These are phyloP conservation scores for Megacollybia platyphylla DNA, from an alignment of 1,284 basidiomycete species.

Conservation along the genomic window DNA sequence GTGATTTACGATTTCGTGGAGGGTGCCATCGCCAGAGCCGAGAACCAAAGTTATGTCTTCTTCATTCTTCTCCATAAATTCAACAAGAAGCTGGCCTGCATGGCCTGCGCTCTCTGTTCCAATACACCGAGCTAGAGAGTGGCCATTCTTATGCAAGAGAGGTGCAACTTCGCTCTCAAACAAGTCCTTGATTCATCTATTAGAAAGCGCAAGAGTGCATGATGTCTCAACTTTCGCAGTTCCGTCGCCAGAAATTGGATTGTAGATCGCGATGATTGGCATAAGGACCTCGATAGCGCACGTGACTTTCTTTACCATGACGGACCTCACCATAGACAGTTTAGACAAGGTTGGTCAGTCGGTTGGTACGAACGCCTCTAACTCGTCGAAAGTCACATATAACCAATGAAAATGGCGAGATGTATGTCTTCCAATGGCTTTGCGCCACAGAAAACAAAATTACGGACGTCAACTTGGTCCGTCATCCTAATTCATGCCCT, in stretches of 20 bases:
- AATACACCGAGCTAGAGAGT: constrained; percentile 24
- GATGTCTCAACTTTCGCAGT: constrained; percentile 9
- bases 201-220: not conserved
- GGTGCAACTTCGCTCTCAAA: constrained; percentile 53
- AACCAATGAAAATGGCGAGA: constrained; percentile 62
- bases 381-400: constrained; percentile 41
- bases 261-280: constrained; percentile 34
- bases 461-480: constrained; percentile 31
- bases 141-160: constrained; percentile 32
- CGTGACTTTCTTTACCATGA: too few relatives aligned
- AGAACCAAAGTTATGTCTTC: constrained; percentile 33
- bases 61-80: constrained; percentile 20
- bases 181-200: constrained; percentile 17
- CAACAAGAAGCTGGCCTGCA: constrained; percentile 40
- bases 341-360: too few relatives aligned
- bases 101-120: constrained; percentile 43
- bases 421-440: constrained; percentile 78
- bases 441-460: constrained; percentile 52
- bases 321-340: too few relatives aligned
- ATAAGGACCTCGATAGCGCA: constrained; percentile 13
- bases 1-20: constrained; percentile 73
- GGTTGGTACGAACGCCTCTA: too few relatives aligned
- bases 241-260: constrained; percentile 25
- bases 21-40: constrained; percentile 76
- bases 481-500: constrained; percentile 13